phyloP scores from a whole-genome alignment of 2,329 filamentous ascomycete species.

The Aurifilum marmelostoma region DNA sequence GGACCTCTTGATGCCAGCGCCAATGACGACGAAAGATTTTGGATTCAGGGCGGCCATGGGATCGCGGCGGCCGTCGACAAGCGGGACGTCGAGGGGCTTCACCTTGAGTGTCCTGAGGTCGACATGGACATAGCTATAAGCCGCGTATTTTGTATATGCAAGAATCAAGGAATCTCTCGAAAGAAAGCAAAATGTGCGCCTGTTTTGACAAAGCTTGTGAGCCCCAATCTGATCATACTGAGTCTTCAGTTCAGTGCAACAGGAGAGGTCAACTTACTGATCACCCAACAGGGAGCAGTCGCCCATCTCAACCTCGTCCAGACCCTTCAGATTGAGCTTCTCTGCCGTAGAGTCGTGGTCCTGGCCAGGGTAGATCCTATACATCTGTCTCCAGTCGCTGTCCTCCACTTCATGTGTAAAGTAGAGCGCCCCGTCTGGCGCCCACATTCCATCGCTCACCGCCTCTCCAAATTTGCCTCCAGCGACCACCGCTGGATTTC shows the following conservation, averaged over 20 bases:
- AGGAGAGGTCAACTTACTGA: conserved; percentile 34
- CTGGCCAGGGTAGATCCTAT: conserved; percentile 39
- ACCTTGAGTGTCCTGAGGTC: conserved; percentile 40
- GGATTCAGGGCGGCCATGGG: conserved; percentile 40
- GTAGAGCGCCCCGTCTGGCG: conserved; percentile 51
- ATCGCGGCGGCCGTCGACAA: conserved; percentile 40
- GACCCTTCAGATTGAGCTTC: conserved; percentile 40
- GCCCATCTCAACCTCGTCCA: conserved; percentile 48
- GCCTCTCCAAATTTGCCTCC: conserved; percentile 41
- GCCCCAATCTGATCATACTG: neutral
- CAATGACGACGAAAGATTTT: conserved; percentile 42
- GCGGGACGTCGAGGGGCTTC: conserved; percentile 36
- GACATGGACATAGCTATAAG: conserved; percentile 32
- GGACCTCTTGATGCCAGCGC: conserved; percentile 37
- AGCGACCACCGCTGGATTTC: conserved; percentile 29
- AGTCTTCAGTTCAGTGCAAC: too few species aligned
- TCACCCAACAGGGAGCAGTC: conserved; percentile 38
- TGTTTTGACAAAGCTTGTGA: neutral
- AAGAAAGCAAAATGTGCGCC: conserved; percentile 30
- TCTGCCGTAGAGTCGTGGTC: conserved; percentile 31
- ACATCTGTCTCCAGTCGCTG: conserved; percentile 48
- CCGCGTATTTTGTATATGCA: conserved; percentile 28
- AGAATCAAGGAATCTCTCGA: conserved; percentile 42
- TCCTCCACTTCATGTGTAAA: conserved; percentile 51
- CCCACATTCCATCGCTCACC: conserved; percentile 56